Conservation (phyloP, 2,329 filamentous ascomycete species). For the Grosmannia clavigera region DNA sequence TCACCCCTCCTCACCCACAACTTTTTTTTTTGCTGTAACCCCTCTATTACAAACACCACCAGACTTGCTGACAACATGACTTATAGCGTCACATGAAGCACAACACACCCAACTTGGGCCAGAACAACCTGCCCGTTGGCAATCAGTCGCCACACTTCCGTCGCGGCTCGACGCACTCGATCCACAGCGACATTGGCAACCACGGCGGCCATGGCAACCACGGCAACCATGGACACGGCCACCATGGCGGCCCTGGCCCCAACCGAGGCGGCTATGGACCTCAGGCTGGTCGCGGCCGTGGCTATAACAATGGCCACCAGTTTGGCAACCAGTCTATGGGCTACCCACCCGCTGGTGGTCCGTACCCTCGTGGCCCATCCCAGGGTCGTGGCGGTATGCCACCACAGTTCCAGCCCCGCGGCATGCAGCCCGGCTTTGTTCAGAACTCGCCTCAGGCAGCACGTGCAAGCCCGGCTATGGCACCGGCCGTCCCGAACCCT, state of each 20-base stretch:
- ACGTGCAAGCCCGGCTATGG: conserved; percentile 52
- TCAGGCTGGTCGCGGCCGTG: conserved; percentile 37
- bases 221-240: conserved; percentile 28
- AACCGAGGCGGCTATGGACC: conserved; percentile 42
- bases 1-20: not conserved
- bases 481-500: conserved; percentile 45
- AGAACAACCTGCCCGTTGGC: conserved; percentile 38
- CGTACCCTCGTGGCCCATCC: conserved; percentile 25
- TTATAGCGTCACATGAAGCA: conserved; percentile 56
- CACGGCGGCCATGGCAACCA: conserved; percentile 49
- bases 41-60: too few relatives aligned
- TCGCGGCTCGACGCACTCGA: conserved; percentile 75
- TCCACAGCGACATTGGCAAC: conserved; percentile 60
- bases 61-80: too few relatives aligned
- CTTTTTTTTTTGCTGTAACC: too few relatives aligned
- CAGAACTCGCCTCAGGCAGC: conserved; percentile 55
- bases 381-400: conserved; percentile 39
- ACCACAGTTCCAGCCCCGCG: conserved; percentile 31
- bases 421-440: conserved; percentile 21
- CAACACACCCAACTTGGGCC: conserved; percentile 39
- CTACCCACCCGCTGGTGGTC: conserved; percentile 25
- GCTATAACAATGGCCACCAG: conserved; percentile 30
- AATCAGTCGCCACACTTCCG: conserved; percentile 57
- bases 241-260: conserved; percentile 43
- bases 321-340: conserved; percentile 33